Conservation (phyloP, 371 early-diverging fungal genomes). For the Rhizopus stolonifer region DNA sequence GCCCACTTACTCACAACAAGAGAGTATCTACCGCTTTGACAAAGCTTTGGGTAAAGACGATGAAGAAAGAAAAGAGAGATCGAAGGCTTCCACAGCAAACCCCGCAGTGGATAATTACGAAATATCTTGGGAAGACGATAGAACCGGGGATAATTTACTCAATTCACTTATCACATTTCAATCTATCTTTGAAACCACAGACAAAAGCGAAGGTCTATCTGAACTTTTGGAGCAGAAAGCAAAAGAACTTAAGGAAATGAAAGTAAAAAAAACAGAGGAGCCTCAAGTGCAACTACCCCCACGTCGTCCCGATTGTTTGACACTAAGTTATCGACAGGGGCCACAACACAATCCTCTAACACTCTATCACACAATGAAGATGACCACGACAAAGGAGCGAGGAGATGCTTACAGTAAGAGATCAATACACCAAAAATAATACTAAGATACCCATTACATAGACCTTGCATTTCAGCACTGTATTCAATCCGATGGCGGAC, state of each 20-base stretch:
- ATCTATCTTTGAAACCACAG: slow-evolving; percentile 37
- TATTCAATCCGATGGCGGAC: slow-evolving; percentile 42
- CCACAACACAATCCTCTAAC: slow-evolving; percentile 40
- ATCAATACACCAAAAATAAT: background rate
- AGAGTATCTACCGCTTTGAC: slow-evolving; percentile 42
- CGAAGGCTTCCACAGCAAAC: background rate
- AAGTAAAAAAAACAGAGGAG: slow-evolving; percentile 11
- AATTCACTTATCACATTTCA: slow-evolving; percentile 41
- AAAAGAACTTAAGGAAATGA: slow-evolving; percentile 27
- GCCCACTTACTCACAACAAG: slow-evolving; percentile 35
- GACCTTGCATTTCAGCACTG: slow-evolving; percentile 43
- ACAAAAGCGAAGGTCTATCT: slow-evolving; percentile 34
- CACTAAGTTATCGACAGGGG: slow-evolving; percentile 44
- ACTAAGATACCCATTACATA: slow-evolving; percentile 5
- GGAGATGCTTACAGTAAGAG: slow-evolving; percentile 39
- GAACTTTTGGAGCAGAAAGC: slow-evolving; percentile 40
- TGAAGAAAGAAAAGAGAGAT: background rate
- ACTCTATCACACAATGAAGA: slow-evolving; percentile 52
- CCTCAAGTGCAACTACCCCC: slow-evolving; percentile 7
- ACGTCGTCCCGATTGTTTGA: slow-evolving; percentile 27
- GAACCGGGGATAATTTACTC: slow-evolving; percentile 40
- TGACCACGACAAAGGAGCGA: slow-evolving; percentile 28
- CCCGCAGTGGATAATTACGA: slow-evolving; percentile 24
- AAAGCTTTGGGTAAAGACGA: background rate
- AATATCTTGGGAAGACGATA: slow-evolving; percentile 50